phyloP scores from a whole-genome alignment of 1,284 basidiomycete genomes.

The Malassezia globosa region DNA sequence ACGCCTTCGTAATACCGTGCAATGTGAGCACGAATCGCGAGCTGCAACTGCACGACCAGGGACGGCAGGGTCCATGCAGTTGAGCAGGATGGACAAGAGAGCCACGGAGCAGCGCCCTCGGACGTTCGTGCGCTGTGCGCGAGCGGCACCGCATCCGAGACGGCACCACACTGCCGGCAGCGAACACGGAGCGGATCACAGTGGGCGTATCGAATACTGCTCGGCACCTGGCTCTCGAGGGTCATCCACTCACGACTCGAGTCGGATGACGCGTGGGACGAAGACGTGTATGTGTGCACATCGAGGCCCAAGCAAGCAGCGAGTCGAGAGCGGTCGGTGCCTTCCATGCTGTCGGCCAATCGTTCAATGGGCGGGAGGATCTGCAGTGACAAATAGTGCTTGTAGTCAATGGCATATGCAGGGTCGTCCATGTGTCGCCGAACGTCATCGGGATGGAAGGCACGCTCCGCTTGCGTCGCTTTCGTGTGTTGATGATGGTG shows the following conservation, averaged over 20 bases:
- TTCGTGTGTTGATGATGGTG: no score
- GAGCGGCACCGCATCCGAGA: conserved; percentile 6
- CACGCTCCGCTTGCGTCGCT: conserved; percentile 73
- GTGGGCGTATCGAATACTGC: conserved; percentile 60
- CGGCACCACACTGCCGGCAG: conserved; percentile 27
- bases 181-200: conserved; percentile 28
- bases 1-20: conserved; percentile 76
- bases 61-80: conserved; percentile 55
- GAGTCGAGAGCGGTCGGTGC: conserved; percentile 76
- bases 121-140: conserved; percentile 19
- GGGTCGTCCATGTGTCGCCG: conserved; percentile 50
- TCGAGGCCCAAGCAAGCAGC: conserved; percentile 93
- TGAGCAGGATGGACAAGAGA: conserved; percentile 51
- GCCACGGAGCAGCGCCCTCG: background rate
- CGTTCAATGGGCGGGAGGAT: conserved; percentile 88
- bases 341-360: conserved; percentile 89
- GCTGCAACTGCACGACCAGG: conserved; percentile 71
- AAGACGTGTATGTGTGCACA: conserved; percentile 60
- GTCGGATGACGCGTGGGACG: conserved; percentile 48
- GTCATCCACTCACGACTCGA: conserved; percentile 62
- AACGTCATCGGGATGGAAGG: conserved; percentile 86
- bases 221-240: conserved; percentile 80
- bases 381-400: conserved; percentile 82
- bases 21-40: conserved; percentile 67
- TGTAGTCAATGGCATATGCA: conserved; percentile 52